Evolutionary conservation across 495 filamentous ascomycete genomes (phyloP).

Genomic region (Xylaria scruposa): DNA sequence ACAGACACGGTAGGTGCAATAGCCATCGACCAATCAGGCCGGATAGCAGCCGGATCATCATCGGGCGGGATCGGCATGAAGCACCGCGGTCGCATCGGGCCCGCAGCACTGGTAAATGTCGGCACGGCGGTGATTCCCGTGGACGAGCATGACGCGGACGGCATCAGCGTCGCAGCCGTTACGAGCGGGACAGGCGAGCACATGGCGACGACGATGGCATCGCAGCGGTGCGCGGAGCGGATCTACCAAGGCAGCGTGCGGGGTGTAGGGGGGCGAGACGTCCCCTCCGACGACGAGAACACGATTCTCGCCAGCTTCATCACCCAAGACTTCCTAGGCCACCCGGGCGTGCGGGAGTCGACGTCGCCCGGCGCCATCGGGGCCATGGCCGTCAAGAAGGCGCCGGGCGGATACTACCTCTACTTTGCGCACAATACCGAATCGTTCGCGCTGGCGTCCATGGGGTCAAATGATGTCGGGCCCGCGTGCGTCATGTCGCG

Average conservation of each 20-base stretch:
- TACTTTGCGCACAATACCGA: constrained; percentile 95
- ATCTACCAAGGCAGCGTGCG: constrained; percentile 71
- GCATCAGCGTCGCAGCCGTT: constrained; percentile 73
- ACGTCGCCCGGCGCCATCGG: constrained; percentile 79
- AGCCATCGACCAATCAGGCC: constrained; percentile 81
- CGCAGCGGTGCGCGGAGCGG: constrained; percentile 76
- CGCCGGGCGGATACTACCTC: constrained; percentile 69
- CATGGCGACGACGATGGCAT: constrained; percentile 90
- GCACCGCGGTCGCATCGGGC: constrained; percentile 85
- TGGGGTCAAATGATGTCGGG: constrained; percentile 74
- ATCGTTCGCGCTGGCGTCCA: constrained; percentile 87
- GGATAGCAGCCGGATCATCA: constrained; percentile 95
- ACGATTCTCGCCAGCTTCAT: constrained; percentile 75
- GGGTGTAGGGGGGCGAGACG: constrained; percentile 60
- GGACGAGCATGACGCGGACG: constrained; percentile 60
- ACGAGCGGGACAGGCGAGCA: constrained; percentile 97
- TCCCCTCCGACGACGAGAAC: constrained; percentile 72
- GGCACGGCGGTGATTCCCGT: constrained; percentile 85
- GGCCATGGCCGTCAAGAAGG: constrained; percentile 83
- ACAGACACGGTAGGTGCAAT: constrained; percentile 96
- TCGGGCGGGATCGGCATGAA: constrained; percentile 99
- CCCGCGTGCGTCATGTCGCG: constrained; percentile 88
- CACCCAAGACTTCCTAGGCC: constrained; percentile 78
- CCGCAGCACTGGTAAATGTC: constrained; percentile 89
- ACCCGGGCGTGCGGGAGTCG: constrained; percentile 76